Base-by-base conservation (phyloP, 306 rosid genomes). In the Begonia masoniana region DNA sequence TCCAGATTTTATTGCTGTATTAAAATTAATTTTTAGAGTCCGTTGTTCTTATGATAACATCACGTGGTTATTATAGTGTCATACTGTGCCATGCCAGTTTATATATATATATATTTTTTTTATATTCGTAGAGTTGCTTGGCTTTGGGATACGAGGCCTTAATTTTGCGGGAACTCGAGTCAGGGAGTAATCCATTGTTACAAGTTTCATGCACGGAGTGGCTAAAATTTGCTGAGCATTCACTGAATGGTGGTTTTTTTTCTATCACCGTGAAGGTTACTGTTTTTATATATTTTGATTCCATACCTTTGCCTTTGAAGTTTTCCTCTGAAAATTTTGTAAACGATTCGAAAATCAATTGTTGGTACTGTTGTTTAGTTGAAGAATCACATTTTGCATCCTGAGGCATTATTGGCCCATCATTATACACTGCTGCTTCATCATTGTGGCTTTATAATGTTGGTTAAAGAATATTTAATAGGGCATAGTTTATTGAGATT, bases 121-220 rank as follows among this genome's bases (percentile, higher is more conserved):
- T 45, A 56, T 68, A 67, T 49, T 36, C 47, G 31, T 55, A 83
- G 96, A 91, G 84, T 71, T 85, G 88, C 70, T 75, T 85, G 76
- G 97, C 96, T 12, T 63, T 91, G 80, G 77, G 92, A 66, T 85
- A 91, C 41, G 97, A 91, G 66, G 94, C 82, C 65, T 79, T 91
- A 70, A 61, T 70, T 65, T 43, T 85, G 77, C 73, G 86, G 47
- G 82, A 83, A 10, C 57, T 61, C 53, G 74, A 71, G 64, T 83
- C 86, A 10, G 31, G 70, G 14, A 81, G 66, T 59, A 55, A 58
- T 50, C 67, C 59, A 14, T 71, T 78, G 85, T 73, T 85, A 12
- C 69, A 71, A 52, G 95, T 89, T 62, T 77, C 71, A 8, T 69
- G 68, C 36, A 21, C 7, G 56, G 95, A 89, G 61, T 85, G 97